phyloP scores from a whole-genome alignment of 2,329 filamentous ascomycete species.

The Ophiostoma tasmaniense region DNA sequence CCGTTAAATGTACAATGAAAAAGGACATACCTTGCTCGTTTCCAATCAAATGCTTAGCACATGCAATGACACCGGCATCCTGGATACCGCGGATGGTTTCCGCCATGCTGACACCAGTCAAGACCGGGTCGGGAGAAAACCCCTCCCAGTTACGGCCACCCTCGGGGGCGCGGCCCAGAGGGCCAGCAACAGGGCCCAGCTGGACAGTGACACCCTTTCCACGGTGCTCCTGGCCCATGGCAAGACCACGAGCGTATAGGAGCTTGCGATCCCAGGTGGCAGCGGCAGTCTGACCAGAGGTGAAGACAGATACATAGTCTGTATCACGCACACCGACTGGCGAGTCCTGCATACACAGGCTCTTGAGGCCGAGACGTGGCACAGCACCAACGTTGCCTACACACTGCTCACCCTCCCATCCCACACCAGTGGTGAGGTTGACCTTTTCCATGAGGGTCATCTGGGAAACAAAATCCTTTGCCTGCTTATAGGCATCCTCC shows the following conservation, averaged over 20 bases:
- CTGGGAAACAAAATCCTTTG: conserved; percentile 70
- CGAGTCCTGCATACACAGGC: conserved; percentile 80
- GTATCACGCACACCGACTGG: conserved; percentile 69
- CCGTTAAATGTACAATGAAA: not conserved
- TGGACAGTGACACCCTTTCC: conserved; percentile 66
- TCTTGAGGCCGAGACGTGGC: conserved; percentile 59
- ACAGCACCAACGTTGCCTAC: conserved; percentile 69
- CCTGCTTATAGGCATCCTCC: conserved; percentile 67
- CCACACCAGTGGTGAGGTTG: conserved; percentile 85
- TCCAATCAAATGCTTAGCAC: conserved; percentile 62
- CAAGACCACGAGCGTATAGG: conserved; percentile 60
- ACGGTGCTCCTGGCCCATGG: conserved; percentile 64
- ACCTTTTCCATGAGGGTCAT: conserved; percentile 84
- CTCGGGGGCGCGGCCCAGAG: conserved; percentile 58
- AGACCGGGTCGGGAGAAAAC: conserved; percentile 63
- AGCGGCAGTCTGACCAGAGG: conserved; percentile 67
- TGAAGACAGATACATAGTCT: conserved; percentile 76
- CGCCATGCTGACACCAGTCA: conserved; percentile 62
- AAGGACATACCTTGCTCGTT: conserved; percentile 53
- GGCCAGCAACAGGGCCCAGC: conserved; percentile 66
- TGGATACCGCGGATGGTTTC: conserved; percentile 74
- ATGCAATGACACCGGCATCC: conserved; percentile 68
- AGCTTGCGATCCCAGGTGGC: conserved; percentile 73
- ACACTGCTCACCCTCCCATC: conserved; percentile 62
- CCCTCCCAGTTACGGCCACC: conserved; percentile 67